Conservation (phyloP, 768 basidiomycete species). For the Russula compacta region DNA sequence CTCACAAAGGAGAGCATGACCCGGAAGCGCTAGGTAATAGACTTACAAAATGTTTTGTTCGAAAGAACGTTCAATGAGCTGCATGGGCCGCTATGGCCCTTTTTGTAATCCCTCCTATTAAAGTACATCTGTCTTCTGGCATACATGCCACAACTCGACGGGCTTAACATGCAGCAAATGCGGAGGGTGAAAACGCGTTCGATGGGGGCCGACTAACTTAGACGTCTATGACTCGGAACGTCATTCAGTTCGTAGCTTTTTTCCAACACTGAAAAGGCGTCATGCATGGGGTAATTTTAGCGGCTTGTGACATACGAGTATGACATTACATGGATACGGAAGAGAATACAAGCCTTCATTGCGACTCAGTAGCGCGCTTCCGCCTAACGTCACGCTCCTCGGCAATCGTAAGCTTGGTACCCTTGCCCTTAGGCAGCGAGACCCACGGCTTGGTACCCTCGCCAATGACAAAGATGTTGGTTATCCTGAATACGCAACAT, state of each 20-base stretch:
- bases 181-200: too few relatives aligned
- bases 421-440: constrained; percentile 96
- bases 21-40: too few relatives aligned
- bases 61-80: too few relatives aligned
- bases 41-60: too few relatives aligned
- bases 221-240: not conserved
- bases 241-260: not conserved
- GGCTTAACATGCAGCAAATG: not conserved
- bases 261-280: not conserved
- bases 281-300: constrained; percentile 16
- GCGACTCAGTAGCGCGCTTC: constrained; percentile 65
- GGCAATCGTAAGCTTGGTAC: constrained; percentile 93
- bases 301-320: constrained; percentile 26
- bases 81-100: too few relatives aligned
- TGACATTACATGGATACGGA: constrained; percentile 17
- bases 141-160: too few relatives aligned
- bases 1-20: too few relatives aligned
- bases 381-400: constrained; percentile 93
- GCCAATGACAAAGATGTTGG: constrained; percentile 98
- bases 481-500: constrained; percentile 44
- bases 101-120: too few relatives aligned
- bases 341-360: constrained; percentile 25
- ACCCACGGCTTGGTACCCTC: constrained; percentile 94
- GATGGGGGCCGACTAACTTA: not conserved
- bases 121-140: too few relatives aligned